phyloP scores from a whole-genome alignment of 371 early-diverging fungal species.

The Conidiobolus incongruus region DNA sequence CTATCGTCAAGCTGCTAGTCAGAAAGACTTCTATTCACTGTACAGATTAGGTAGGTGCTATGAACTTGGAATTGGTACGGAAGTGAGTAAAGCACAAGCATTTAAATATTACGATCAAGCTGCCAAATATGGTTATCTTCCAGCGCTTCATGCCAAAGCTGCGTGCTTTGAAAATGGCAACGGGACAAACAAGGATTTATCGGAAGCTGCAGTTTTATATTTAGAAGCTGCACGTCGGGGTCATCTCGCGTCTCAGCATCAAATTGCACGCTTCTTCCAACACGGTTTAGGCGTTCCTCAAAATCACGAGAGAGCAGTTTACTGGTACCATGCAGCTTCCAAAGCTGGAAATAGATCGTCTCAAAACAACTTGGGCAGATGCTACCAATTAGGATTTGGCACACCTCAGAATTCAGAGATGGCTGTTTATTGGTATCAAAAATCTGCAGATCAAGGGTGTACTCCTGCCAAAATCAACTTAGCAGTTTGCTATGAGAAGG shows the following conservation, averaged over 20 bases:
- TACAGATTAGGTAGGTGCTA: conserved; percentile 59
- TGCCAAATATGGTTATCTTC: conserved; percentile 43
- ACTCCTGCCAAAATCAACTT: conserved; percentile 68
- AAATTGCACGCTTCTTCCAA: conserved; percentile 43
- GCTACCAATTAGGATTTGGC: conserved; percentile 72
- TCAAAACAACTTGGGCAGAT: conserved; percentile 36
- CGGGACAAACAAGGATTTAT: conserved; percentile 27
- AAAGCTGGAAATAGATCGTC: conserved; percentile 23
- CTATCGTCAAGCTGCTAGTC: conserved; percentile 28
- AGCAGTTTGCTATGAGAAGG: conserved; percentile 70
- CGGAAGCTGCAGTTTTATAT: conserved; percentile 39
- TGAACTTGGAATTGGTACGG: conserved; percentile 49
- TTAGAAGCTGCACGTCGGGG: conserved; percentile 31
- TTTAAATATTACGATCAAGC: conserved; percentile 38
- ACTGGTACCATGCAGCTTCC: conserved; percentile 48
- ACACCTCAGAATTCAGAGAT: conserved; percentile 22
- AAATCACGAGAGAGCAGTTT: conserved; percentile 22
- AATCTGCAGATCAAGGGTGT: conserved; percentile 55
- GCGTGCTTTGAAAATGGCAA: conserved; percentile 54
- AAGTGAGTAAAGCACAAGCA: conserved; percentile 13
- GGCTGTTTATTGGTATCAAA: conserved; percentile 59
- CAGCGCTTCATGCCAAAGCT: conserved; percentile 51
- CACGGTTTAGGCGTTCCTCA: conserved; percentile 36
- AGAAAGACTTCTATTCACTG: conserved; percentile 32
- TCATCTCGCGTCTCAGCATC: conserved; percentile 48